These are phyloP conservation scores for Cordia subcordata DNA, from an alignment of 257 asterid species.

Conservation along the genomic window DNA sequence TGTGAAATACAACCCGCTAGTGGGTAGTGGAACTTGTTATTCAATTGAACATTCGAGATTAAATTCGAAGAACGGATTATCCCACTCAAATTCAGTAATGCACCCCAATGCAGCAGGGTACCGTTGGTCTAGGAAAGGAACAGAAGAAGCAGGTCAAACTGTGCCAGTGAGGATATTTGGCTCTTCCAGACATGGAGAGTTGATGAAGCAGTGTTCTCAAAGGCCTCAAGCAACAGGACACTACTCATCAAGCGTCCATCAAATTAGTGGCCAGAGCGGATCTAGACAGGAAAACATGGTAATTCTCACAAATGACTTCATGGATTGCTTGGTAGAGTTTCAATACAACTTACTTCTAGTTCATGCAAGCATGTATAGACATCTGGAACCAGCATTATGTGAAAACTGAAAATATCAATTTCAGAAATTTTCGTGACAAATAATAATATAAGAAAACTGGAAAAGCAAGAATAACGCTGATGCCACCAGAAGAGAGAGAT, in stretches of 20 bases:
- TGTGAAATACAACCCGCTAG: slow-evolving; percentile 30
- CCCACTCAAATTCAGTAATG: slow-evolving; percentile 38
- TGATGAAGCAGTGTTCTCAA: slow-evolving; percentile 33
- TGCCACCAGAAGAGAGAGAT: too few relatives aligned
- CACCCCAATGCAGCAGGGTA: slow-evolving; percentile 40
- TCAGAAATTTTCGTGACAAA: too few relatives aligned
- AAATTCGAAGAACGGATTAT: slow-evolving; percentile 18
- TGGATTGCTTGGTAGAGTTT: too few relatives aligned
- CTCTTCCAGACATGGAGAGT: slow-evolving; percentile 24
- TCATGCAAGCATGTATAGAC: too few relatives aligned
- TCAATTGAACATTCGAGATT: slow-evolving; percentile 38
- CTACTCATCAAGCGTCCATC: slow-evolving; percentile 24
- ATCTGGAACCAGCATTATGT: too few relatives aligned
- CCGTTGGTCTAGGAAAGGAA: background rate
- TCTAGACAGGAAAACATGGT: slow-evolving; percentile 22
- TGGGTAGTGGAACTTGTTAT: slow-evolving; percentile 35
- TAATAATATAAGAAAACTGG: too few relatives aligned
- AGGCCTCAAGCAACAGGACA: slow-evolving; percentile 22
- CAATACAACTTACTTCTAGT: too few relatives aligned
- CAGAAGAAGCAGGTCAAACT: background rate
- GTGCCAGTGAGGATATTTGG: background rate
- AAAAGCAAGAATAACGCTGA: too few relatives aligned
- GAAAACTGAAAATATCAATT: too few relatives aligned
- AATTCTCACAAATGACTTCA: slow-evolving; percentile 13
- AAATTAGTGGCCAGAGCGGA: slow-evolving; percentile 15